Evolutionary conservation across 2,329 filamentous ascomycete genomes (phyloP).

Genomic region (Claviceps humidiphila): DNA sequence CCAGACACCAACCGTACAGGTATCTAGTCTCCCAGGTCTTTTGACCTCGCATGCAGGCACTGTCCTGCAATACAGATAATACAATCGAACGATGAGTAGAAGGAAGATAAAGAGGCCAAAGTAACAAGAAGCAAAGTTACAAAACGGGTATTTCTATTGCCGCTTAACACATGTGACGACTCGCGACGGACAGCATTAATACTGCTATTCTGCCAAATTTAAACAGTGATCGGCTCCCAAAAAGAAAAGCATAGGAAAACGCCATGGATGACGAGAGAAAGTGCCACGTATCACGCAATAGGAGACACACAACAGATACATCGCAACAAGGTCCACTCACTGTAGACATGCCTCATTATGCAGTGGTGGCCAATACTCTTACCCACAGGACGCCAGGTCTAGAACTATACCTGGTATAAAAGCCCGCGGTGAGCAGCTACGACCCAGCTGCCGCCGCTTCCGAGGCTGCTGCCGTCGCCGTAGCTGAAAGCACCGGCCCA

Average conservation of each 20-base stretch:
- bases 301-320: neutral
- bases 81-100: neutral
- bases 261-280: neutral
- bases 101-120: neutral
- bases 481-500: constrained; percentile 6
- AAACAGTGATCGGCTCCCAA: neutral
- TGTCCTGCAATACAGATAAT: neutral
- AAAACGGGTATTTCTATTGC: neutral
- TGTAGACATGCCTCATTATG: neutral
- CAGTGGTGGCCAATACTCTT: neutral
- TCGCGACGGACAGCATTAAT: too few relatives aligned
- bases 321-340: neutral
- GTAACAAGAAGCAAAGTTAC: neutral
- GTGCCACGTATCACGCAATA: neutral
- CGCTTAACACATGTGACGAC: neutral
- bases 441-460: neutral
- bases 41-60: neutral
- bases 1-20: too few relatives aligned
- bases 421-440: neutral
- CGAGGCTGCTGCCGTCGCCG: constrained; percentile 10
- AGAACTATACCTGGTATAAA: too few relatives aligned
- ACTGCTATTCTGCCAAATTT: too few relatives aligned
- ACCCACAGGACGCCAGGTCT: neutral
- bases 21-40: too few relatives aligned
- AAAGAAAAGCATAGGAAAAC: neutral